Base-by-base conservation (phyloP, 331 rosid genomes). In the Malus hybrid region DNA sequence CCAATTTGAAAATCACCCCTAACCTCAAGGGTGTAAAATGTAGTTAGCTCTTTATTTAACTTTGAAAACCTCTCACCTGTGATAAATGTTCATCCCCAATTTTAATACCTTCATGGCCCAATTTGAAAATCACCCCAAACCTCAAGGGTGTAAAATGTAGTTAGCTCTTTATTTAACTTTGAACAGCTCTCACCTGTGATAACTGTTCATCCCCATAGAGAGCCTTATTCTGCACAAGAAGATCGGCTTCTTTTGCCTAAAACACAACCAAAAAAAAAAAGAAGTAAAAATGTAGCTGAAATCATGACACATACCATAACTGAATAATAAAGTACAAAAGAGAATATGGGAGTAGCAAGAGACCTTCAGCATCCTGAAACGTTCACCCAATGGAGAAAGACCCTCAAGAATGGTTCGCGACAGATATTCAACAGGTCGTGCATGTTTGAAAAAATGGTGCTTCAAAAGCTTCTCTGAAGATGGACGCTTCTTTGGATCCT, bases 401-500 rank as follows among this genome's bases (percentile, higher is more conserved):
- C 89, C 93, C 7, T 87, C 93, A 33, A 95, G 86, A 81, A 92
- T 90, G 75, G 93, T 74, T 32, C 87, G 96, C 73, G 85, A 71
- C 55, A 95, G 80, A 78, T 92, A 92, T 7, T 89, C 96, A 54
- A 14, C 57, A 68, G 87, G 24, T 27, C 89, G 97, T 44, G 93
- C 96, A 19, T 92, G 92, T 83, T 89, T 95, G 61, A 95, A 95
- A 85, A 90, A 95, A 65, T 88, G 89, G 74, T 95, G 97, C 85
- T 90, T 95, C 73, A 92, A 67, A 81, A 95, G 99, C 85, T 95
- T 95, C 81, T 92, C 97, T 61, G 99, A 88, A 70, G 85, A 83
- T 61, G 98, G 99, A 64, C 99, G 97, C 76, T 95, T 95, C 84
- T 95, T 95, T 66, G 99, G 98, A 82, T 95, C 99, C 96, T 95